A percentile compares a stretch with the other conserved stretches of the same genome.
Evolutionary conservation across 1,284 basidiomycete species (phyloP).

Genomic region (Malassezia obtusa): DNA sequence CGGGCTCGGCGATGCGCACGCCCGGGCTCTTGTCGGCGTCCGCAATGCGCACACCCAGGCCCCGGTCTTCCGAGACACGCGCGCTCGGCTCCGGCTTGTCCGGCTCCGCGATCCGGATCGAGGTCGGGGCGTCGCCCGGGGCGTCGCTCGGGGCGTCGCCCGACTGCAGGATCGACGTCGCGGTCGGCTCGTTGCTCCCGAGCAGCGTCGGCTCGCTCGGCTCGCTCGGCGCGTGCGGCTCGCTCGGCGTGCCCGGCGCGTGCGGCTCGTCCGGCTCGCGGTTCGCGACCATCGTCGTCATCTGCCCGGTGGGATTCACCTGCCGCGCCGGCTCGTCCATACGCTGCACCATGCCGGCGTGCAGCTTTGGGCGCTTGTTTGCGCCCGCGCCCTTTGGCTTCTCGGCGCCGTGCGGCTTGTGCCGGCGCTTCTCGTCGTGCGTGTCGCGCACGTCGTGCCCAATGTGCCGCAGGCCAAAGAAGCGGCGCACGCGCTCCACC

Average conservation of each 20-base stretch:
- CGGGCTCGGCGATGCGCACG: neutral
- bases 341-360: conserved; percentile 23
- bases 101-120: no score
- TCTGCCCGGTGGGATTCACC: conserved; percentile 35
- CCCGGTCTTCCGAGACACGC: no score
- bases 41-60: no score
- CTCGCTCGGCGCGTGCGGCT: neutral
- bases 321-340: conserved; percentile 43
- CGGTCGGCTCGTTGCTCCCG: neutral
- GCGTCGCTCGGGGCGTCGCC: neutral
- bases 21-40: neutral
- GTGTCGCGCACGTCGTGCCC: neutral
- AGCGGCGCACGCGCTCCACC: conserved; percentile 27
- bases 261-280: neutral
- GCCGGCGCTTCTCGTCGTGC: conserved; percentile 7
- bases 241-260: no score
- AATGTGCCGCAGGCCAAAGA: conserved; percentile 19
- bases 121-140: neutral
- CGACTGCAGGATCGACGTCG: neutral
- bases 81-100: no score
- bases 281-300: conserved; percentile 1
- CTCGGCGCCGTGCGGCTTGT: neutral
- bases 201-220: neutral
- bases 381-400: neutral
- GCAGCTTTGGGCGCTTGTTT: conserved; percentile 16